Evolutionary conservation across 306 rosid genomes (phyloP).

Genomic region (Glycyrrhiza uralensis): DNA sequence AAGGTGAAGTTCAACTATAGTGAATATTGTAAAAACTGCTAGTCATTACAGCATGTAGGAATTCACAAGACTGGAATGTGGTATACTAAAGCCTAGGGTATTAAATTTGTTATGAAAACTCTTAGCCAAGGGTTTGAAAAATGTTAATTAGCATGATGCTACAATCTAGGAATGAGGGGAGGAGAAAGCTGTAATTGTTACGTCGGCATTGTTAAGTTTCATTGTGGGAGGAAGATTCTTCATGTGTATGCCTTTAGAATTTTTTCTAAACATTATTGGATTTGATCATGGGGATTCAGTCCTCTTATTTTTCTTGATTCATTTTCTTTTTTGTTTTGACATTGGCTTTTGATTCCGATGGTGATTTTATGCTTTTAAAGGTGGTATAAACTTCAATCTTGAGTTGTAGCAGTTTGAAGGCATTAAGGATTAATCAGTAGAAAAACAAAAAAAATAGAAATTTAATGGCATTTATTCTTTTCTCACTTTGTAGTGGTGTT

Average conservation of each 20-base stretch:
- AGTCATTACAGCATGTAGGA: not conserved
- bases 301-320: not conserved
- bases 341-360: not conserved
- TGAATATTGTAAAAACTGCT: not conserved
- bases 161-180: not conserved
- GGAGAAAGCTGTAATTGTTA: not conserved
- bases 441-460: not conserved
- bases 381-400: not conserved
- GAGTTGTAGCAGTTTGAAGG: not conserved
- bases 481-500: not conserved
- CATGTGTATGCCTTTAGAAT: not conserved
- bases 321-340: not conserved
- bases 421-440: not conserved
- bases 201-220: not conserved
- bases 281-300: not conserved
- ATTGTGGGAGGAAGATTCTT: not conserved
- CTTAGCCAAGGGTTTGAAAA: not conserved
- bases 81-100: not conserved
- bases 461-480: not conserved
- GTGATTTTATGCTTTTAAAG: not conserved
- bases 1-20: not conserved
- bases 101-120: not conserved
- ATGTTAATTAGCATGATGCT: not conserved
- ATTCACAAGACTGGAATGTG: not conserved
- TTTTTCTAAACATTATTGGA: not conserved